Evolutionary conservation across 805 yeast genomes (phyloP).

Genomic region (Metschnikowia drakensbergensis): DNA sequence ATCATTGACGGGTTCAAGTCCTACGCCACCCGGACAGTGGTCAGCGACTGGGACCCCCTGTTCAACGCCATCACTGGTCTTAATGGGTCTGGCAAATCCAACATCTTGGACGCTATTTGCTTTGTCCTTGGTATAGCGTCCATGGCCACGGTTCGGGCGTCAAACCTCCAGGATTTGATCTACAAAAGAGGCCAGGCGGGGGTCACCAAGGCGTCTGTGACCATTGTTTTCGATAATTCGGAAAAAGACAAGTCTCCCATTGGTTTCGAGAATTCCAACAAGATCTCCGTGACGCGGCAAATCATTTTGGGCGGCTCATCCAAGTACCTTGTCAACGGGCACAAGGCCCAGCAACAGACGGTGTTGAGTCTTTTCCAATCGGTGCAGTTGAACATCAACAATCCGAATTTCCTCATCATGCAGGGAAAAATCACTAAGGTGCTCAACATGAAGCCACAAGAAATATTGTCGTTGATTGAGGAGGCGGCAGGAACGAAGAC

Average conservation of each 20-base stretch:
- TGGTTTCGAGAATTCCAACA: conserved; percentile 73
- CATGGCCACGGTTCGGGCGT: conserved; percentile 93
- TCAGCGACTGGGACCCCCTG: conserved; percentile 92
- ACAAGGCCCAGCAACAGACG: conserved; percentile 90
- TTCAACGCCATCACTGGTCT: conserved; percentile 97
- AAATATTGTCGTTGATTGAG: conserved; percentile 84
- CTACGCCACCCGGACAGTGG: conserved; percentile 93
- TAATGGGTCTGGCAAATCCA: conserved; percentile 97
- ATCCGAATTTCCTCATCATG: conserved; percentile 96
- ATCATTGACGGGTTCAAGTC: conserved; percentile 97
- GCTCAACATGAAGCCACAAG: conserved; percentile 90
- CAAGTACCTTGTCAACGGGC: conserved; percentile 91
- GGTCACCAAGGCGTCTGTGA: conserved; percentile 93
- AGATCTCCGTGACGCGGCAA: conserved; percentile 89
- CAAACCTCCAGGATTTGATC: conserved; percentile 86
- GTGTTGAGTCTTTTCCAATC: conserved; percentile 88
- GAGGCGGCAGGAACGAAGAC: conserved; percentile 98
- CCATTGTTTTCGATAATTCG: conserved; percentile 87
- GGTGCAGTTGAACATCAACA: conserved; percentile 92
- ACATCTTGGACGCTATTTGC: conserved; percentile 94
- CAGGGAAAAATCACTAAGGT: conserved; percentile 98
- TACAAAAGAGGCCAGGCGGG: conserved; percentile 98
- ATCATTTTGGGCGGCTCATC: conserved; percentile 87
- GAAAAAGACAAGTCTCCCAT: conserved; percentile 78
- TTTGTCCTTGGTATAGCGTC: conserved; percentile 96